Evolutionary conservation across 2,329 filamentous ascomycete genomes (phyloP).

Genomic region (Zymoseptoria pseudotritici): DNA sequence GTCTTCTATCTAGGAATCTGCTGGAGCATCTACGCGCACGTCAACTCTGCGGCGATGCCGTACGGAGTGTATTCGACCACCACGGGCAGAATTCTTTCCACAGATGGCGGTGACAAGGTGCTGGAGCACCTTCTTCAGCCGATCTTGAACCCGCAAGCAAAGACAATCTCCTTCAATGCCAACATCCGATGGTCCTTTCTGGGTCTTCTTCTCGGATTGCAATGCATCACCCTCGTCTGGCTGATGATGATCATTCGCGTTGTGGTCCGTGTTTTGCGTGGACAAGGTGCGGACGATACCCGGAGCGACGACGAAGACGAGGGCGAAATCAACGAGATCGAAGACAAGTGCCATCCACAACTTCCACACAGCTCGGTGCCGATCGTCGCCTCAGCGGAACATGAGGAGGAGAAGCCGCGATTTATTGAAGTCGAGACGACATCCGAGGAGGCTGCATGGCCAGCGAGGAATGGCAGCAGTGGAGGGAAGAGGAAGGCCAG

Average conservation of each 20-base stretch:
- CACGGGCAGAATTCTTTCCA: constrained; percentile 46
- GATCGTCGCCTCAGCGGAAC: constrained; percentile 5
- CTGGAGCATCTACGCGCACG: constrained; percentile 70
- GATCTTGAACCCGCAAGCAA: constrained; percentile 61
- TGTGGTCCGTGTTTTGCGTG: constrained; percentile 69
- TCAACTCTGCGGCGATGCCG: constrained; percentile 51
- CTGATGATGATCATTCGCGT: constrained; percentile 83
- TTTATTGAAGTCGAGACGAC: constrained; percentile 63
- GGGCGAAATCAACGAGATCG: constrained; percentile 49
- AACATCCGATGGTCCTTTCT: constrained; percentile 72
- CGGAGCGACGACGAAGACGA: constrained; percentile 81
- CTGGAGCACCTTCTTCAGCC: constrained; percentile 62
- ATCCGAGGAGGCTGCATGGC: constrained; percentile 52
- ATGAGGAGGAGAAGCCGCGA: constrained; percentile 20
- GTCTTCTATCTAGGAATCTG: constrained; percentile 69
- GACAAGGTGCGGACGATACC: constrained; percentile 71
- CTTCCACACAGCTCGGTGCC: constrained; percentile 14
- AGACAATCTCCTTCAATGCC: constrained; percentile 68
- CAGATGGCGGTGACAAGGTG: constrained; percentile 39
- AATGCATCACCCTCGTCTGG: constrained; percentile 77
- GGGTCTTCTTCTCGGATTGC: constrained; percentile 65
- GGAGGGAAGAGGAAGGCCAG: constrained; percentile 42
- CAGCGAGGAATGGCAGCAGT: constrained; percentile 19
- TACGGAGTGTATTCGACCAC: constrained; percentile 63
- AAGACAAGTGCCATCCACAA: constrained; percentile 15